Evolutionary conservation across 1,139 yeast species (phyloP), one percentile per base, ranked within the genome.

Genomic region (Magnusiomyces ingens): DNA sequence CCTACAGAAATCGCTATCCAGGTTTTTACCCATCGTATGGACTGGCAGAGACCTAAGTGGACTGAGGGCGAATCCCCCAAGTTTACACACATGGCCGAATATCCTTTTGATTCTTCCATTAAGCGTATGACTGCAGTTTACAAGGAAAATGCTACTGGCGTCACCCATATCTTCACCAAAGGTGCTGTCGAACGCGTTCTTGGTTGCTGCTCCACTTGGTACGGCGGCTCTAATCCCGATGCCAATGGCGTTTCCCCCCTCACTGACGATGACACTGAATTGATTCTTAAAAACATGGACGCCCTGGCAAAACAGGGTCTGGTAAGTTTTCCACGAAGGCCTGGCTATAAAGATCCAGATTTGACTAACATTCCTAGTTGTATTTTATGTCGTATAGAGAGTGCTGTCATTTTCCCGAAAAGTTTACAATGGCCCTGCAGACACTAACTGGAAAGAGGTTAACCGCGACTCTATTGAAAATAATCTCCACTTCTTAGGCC

Each of bases 1-100:
- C 90, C 95, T 41, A 86, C 95, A 2, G 95, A 86, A 69, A 80
- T 84, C 62, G 93, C 95, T 12, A 82, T 86, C 58, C 87, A 85
- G 64, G 90, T 86, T 0, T 85, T 85, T 65, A 77, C 81, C 18
- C 70, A 79, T 41, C 75, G 93, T 59, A 67, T 82, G 48, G 78
- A 76, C 35, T 76, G 68, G 62, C 72, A 73, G 11, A 75, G 88
- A 60, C 71, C 72, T 8, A 64, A 63, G 1, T 62, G 80, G 51
- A 70, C 74, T 18, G 74, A 71, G n/a, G 68, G 70, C 2, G 66
- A 56, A 22, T 43, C 53, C 17, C 58, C 56, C 22, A 54, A 43
- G 40, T 75, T 63, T 59, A 55, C 54, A 3, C 85, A 82, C 63
- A 55, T 83, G 19, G 77, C 77, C 32, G 95, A 86, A 67, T 85